phyloP scores from a whole-genome alignment of 805 yeast genomes.

The Lachancea dasiensis region DNA sequence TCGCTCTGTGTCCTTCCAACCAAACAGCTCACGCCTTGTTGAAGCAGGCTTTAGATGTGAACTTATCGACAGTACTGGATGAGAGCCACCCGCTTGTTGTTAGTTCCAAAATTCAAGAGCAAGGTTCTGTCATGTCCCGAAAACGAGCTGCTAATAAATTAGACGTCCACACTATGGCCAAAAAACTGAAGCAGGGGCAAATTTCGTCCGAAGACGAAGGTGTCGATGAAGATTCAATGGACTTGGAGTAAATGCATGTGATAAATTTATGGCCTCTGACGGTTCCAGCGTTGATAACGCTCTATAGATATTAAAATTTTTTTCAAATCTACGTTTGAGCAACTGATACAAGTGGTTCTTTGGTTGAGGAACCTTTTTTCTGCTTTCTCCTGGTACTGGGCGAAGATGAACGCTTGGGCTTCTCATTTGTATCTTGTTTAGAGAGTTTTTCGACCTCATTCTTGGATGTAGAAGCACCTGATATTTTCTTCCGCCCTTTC shows the following conservation, averaged over 20 bases:
- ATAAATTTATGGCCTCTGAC: too few species aligned
- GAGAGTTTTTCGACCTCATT: too few species aligned
- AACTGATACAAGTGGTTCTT: too few species aligned
- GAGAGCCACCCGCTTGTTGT: slow-evolving; percentile 28
- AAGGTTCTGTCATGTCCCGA: slow-evolving; percentile 1
- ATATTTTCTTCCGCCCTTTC: too few species aligned
- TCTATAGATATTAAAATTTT: too few species aligned
- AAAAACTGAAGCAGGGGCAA: slow-evolving; percentile 11
- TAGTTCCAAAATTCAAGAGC: slow-evolving; percentile 15
- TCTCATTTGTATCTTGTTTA: too few species aligned
- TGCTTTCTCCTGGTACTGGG: too few species aligned
- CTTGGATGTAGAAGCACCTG: too few species aligned
- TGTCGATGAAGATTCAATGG: slow-evolving; percentile 21
- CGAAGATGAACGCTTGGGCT: too few species aligned
- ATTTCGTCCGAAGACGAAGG: slow-evolving; percentile 11
- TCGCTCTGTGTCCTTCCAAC: slow-evolving; percentile 73
- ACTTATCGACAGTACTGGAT: slow-evolving; percentile 31
- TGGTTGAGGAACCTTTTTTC: too few species aligned
- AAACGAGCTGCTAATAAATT: slow-evolving; percentile 5
- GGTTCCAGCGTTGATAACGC: too few species aligned
- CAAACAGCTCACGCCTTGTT: slow-evolving; percentile 79
- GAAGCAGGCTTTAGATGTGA: slow-evolving; percentile 68
- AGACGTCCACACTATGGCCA: slow-evolving; percentile 9
- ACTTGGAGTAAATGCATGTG: slow-evolving; percentile 18
- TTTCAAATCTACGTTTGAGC: too few species aligned